Evolutionary conservation across 148 eudicot genomes (phyloP), one percentile per base, ranked within the genome.

Genomic region (Dianthus caryophyllus): DNA sequence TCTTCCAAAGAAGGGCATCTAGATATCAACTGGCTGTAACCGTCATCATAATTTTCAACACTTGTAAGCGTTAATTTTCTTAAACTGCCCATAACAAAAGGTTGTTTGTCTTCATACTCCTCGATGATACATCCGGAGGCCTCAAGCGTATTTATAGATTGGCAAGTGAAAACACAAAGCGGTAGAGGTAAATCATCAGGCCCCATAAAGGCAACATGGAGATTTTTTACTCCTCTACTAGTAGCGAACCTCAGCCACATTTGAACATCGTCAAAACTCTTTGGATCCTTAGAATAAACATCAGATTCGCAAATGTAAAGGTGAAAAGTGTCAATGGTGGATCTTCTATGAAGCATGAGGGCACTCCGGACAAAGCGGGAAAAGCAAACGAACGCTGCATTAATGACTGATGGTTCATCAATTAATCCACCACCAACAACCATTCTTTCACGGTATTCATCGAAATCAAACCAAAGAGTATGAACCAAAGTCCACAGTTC

Each of bases 401-500:
- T n/a, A n/a, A n/a, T n/a, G n/a, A n/a, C n/a, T n/a, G n/a, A n/a
- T n/a, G n/a, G n/a, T n/a, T n/a, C n/a, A n/a, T n/a, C n/a, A n/a
- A n/a, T n/a, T n/a, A 2, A 3, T 2, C 39, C 39, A 33, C 8
- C 8, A 33, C 5, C 39, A 3, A 33, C 39, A 33, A 33, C 8
- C 39, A 33, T 33, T 33, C 39, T 17, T 4, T 47, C 20, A 47
- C 1, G 2, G n/a, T 14, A 47, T 9, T 22, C 30, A 7, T 24
- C 30, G 27, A 13, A 22, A 9, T 22, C 7, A 55, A 24, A 55
- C 8, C n/a, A 10, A 22, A 55, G 60, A 22, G 29, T 7, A 27
- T 16, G 60, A 27, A 26, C 36, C 36, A 57, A 2, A 64, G 67
- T 64, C 67, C 67, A 64, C 11, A 64, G 53, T 31, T 64, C 17